These are phyloP conservation scores for Hsuehochloa calcarea DNA, from an alignment of 176 grass and related monocot genomes.

Conservation along the genomic window DNA sequence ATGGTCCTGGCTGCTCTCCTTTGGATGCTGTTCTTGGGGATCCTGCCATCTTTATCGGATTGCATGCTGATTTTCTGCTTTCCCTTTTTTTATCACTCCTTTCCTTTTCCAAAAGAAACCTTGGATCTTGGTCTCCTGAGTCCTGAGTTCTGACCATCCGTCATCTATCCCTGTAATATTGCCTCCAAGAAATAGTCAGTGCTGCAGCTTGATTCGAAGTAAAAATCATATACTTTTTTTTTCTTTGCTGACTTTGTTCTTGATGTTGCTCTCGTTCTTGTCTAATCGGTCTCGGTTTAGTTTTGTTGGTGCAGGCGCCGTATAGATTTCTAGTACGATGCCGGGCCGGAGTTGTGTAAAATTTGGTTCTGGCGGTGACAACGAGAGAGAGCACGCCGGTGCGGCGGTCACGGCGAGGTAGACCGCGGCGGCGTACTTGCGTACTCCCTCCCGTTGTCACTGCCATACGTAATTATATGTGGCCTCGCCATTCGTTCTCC, in stretches of 20 bases:
- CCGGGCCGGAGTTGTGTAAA: background rate
- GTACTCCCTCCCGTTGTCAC: slow-evolving; percentile 29
- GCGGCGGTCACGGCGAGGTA: background rate
- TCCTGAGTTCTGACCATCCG: background rate
- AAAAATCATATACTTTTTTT: background rate
- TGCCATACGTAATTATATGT: background rate
- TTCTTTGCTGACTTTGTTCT: background rate
- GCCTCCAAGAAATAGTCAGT: background rate
- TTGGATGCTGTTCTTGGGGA: background rate
- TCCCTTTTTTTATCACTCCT: background rate
- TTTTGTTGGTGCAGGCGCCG: background rate
- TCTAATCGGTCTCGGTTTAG: background rate
- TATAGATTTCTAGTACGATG: background rate
- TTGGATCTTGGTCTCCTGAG: background rate
- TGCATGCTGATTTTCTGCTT: background rate
- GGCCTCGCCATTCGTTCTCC: background rate
- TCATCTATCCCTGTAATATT: background rate
- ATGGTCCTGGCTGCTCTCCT: background rate
- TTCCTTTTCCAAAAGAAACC: background rate
- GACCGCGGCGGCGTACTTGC: slow-evolving; percentile 8
- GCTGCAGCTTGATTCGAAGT: background rate
- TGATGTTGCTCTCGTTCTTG: background rate
- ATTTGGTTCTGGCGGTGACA: slow-evolving; percentile 17
- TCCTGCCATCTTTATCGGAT: background rate
- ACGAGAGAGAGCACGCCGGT: slow-evolving; percentile 37